Evolutionary conservation across 2,329 filamentous ascomycete genomes (phyloP).

Genomic region (Claviceps pazoutovae): DNA sequence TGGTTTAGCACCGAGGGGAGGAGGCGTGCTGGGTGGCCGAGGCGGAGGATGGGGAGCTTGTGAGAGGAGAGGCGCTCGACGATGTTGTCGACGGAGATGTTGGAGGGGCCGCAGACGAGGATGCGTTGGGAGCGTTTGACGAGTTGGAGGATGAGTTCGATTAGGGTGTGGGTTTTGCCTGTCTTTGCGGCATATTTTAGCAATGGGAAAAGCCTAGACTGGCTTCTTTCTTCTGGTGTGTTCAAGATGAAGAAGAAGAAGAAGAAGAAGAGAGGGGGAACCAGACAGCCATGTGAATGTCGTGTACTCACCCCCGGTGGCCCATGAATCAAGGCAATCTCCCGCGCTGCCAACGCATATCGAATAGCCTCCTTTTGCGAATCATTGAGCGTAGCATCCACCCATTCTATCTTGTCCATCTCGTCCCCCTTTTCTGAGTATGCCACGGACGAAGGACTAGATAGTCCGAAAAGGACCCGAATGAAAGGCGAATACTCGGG

Average conservation of each 20-base stretch:
- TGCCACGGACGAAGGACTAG: slow-evolving; percentile 35
- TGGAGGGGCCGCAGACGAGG: slow-evolving; percentile 90
- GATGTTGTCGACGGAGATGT: slow-evolving; percentile 96
- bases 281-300: not conserved
- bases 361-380: slow-evolving; percentile 55
- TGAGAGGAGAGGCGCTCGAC: slow-evolving; percentile 79
- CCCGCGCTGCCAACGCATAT: slow-evolving; percentile 72
- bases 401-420: slow-evolving; percentile 38
- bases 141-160: slow-evolving; percentile 89
- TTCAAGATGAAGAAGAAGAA: not conserved
- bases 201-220: too few species aligned
- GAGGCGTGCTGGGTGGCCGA: slow-evolving; percentile 85
- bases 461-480: slow-evolving; percentile 47
- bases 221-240: not conserved
- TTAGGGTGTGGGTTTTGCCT: slow-evolving; percentile 90
- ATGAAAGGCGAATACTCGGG: slow-evolving; percentile 46
- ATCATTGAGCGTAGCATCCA: slow-evolving; percentile 48
- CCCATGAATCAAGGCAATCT: slow-evolving; percentile 84
- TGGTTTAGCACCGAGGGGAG: slow-evolving; percentile 79
- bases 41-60: slow-evolving; percentile 72
- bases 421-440: slow-evolving; percentile 29
- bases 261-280: not conserved
- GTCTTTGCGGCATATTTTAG: slow-evolving; percentile 34
- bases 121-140: slow-evolving; percentile 59
- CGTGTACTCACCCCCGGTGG: slow-evolving; percentile 55